phyloP scores from a whole-genome alignment of 345 rosid genomes.

The Eucalyptus virginea region DNA sequence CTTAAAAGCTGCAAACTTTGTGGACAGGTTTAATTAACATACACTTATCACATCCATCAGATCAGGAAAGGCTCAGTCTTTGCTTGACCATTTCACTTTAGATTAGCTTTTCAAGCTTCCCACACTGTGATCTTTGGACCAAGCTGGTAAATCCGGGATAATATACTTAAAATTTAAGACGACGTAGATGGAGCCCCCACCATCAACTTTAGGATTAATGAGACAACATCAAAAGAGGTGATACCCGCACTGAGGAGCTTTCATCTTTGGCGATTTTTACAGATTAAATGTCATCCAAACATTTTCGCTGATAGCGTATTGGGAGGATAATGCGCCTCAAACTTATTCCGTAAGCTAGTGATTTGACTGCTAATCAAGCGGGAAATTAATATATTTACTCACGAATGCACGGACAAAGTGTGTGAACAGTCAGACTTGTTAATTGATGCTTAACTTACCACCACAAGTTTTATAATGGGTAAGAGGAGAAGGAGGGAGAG shows the following conservation, averaged over 20 bases:
- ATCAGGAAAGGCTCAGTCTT: not conserved
- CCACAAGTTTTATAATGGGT: not conserved
- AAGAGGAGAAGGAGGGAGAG: not conserved
- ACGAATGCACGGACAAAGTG: not conserved
- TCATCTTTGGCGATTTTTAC: not conserved
- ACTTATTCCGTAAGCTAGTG: not conserved
- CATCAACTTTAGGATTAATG: not conserved
- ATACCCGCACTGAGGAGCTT: not conserved
- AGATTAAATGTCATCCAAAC: not conserved
- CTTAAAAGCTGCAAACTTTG: not conserved
- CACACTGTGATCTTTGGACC: not conserved
- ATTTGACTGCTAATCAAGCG: not conserved
- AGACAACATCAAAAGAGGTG: not conserved
- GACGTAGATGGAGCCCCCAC: not conserved
- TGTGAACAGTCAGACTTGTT: not conserved
- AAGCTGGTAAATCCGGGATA: not conserved
- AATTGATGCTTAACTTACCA: not conserved
- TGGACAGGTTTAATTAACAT: not conserved
- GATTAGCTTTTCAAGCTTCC: not conserved
- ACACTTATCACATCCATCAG: not conserved
- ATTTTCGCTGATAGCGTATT: not conserved
- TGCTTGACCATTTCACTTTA: not conserved
- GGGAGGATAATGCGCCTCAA: not conserved
- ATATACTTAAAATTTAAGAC: not conserved
- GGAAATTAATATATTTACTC: not conserved